A percentile compares a stretch with the other conserved stretches of the same genome.
Evolutionary conservation across 441 rosid species (phyloP).

Genomic region (Jatropha podagrica): DNA sequence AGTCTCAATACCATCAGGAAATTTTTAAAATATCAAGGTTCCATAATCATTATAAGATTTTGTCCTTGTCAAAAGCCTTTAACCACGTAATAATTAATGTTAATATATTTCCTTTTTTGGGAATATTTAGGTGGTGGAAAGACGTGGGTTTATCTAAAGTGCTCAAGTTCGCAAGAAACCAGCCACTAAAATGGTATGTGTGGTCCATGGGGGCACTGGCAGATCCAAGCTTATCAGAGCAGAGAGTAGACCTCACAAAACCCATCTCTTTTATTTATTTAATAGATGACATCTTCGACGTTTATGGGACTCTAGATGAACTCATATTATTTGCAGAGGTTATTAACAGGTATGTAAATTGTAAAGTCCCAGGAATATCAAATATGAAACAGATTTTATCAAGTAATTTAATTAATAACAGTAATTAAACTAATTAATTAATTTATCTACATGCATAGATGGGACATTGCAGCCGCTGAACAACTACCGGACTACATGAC

Average conservation of each 20-base stretch:
- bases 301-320: constrained; percentile 45
- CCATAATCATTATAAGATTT: background rate
- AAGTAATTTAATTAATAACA: background rate
- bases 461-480: constrained; percentile 38
- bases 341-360: constrained; percentile 33
- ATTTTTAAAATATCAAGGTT: constrained; percentile 33
- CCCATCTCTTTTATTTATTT: constrained; percentile 48
- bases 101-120: background rate
- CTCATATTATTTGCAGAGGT: constrained; percentile 50
- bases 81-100: too few relatives aligned
- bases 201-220: constrained; percentile 50
- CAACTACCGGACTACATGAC: constrained; percentile 44
- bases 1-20: constrained; percentile 40
- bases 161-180: constrained; percentile 45
- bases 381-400: too few relatives aligned
- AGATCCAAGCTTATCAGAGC: constrained; percentile 45
- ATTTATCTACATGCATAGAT: constrained; percentile 25
- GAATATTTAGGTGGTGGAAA: constrained; percentile 61
- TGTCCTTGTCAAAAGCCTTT: background rate
- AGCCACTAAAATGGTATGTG: constrained; percentile 60
- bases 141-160: constrained; percentile 43
- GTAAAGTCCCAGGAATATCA: too few relatives aligned
- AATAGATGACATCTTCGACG: constrained; percentile 58
- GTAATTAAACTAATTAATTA: background rate
- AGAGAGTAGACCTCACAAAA: constrained; percentile 52